Percentiles rank a stretch among this genome's conserved stretches.
Evolutionary conservation across 257 asterid species (phyloP).

Genomic region (Verbena officinalis): DNA sequence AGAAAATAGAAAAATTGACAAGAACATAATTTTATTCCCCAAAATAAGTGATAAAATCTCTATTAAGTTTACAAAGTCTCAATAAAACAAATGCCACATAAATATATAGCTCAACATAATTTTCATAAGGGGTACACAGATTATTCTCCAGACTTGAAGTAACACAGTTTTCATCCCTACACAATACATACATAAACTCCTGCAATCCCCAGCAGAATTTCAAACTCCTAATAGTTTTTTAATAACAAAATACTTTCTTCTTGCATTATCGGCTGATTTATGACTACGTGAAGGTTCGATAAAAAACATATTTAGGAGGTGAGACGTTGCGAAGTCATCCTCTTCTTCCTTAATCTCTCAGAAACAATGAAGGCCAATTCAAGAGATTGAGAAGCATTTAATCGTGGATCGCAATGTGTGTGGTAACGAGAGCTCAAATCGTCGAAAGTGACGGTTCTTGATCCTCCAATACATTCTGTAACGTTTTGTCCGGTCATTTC

Average conservation of each 20-base stretch:
- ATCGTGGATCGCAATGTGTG: conserved; percentile 83
- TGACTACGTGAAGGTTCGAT: not conserved
- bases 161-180: not conserved
- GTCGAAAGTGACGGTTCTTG: conserved; percentile 72
- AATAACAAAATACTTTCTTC: not conserved
- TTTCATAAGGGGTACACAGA: not conserved
- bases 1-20: not conserved
- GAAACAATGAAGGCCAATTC: conserved; percentile 75
- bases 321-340: conserved; percentile 56
- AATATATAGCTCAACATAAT: conserved; percentile 3
- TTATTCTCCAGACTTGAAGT: conserved; percentile 10
- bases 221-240: not conserved
- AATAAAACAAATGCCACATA: conserved; percentile 6
- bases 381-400: conserved; percentile 86
- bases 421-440: conserved; percentile 83
- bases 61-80: conserved; percentile 8
- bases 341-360: conserved; percentile 66
- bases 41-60: conserved; percentile 13
- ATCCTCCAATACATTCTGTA: conserved; percentile 87
- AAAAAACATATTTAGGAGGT: conserved; percentile 29
- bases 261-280: conserved; percentile 39
- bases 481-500: conserved; percentile 92
- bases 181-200: not conserved
- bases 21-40: conserved; percentile 26
- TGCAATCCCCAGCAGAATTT: not conserved